Conservation (phyloP, 2,329 filamentous ascomycete species). For the Aureobasidium melanogenum region DNA sequence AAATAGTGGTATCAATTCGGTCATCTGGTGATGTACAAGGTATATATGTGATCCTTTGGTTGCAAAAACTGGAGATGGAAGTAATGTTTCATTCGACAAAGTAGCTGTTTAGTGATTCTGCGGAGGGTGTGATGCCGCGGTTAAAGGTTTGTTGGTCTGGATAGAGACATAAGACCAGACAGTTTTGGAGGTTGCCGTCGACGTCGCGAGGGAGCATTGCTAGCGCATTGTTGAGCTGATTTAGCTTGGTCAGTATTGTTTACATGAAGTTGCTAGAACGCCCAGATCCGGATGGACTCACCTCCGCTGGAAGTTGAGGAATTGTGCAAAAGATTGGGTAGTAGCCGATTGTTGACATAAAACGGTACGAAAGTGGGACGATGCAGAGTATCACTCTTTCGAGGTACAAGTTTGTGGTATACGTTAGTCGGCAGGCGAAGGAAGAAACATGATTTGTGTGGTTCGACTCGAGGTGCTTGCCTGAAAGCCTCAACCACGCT, state of each 20-base stretch:
- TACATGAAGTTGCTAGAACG: neutral
- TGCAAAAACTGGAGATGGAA: neutral
- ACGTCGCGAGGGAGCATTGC: neutral
- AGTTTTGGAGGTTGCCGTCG: neutral
- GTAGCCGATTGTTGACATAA: neutral
- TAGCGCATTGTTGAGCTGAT: neutral
- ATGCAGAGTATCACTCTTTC: neutral
- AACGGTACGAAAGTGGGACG: neutral
- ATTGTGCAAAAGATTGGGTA: neutral
- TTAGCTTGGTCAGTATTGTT: neutral
- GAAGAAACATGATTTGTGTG: neutral
- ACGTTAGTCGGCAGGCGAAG: neutral
- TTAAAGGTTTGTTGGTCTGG: neutral
- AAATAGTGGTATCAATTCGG: neutral
- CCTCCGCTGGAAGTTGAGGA: neutral
- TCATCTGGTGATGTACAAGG: neutral
- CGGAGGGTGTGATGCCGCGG: neutral
- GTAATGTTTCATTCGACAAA: neutral
- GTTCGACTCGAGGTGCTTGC: neutral
- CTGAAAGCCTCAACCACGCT: neutral
- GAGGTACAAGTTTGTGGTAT: neutral
- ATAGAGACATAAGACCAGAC: neutral
- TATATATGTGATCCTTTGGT: neutral
- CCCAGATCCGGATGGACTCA: neutral
- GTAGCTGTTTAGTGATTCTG: neutral